Evolutionary conservation across 2,329 filamentous ascomycete species (phyloP).

Genomic region (Fusarium albidum): DNA sequence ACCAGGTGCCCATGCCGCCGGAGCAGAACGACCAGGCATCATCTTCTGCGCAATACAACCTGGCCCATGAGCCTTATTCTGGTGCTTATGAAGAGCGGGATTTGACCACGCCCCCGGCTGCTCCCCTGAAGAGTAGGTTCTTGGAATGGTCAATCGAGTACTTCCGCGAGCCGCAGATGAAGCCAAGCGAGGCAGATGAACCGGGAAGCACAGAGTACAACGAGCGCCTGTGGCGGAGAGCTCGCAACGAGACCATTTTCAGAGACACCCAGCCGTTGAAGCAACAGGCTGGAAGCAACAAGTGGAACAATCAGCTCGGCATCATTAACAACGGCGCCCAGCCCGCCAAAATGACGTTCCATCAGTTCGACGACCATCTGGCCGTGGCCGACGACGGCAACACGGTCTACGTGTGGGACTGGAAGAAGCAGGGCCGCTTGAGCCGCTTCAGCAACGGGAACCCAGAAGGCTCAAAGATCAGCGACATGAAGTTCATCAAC

Average conservation of each 20-base stretch:
- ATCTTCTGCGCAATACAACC: constrained; percentile 75
- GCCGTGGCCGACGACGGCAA: constrained; percentile 94
- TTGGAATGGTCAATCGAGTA: constrained; percentile 97
- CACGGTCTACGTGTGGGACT: constrained; percentile 92
- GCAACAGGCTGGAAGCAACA: constrained; percentile 81
- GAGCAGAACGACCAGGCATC: constrained; percentile 73
- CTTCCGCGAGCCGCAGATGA: constrained; percentile 98
- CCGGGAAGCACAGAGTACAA: constrained; percentile 98
- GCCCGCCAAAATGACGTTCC: constrained; percentile 92
- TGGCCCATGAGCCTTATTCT: constrained; percentile 80
- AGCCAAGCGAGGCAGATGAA: constrained; percentile 92
- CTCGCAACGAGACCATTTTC: constrained; percentile 92
- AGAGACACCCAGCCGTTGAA: constrained; percentile 94
- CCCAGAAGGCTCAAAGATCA: constrained; percentile 88
- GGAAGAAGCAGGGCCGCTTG: constrained; percentile 77
- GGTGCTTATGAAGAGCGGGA: constrained; percentile 74
- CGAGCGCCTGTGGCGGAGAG: constrained; percentile 88
- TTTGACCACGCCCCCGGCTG: constrained; percentile 62
- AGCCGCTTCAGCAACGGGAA: constrained; percentile 95
- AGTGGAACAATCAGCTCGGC: constrained; percentile 84
- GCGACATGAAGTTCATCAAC: constrained; percentile 96
- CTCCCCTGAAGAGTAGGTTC: constrained; percentile 85
- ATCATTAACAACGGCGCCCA: constrained; percentile 91
- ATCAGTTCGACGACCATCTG: constrained; percentile 97
- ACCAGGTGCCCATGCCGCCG: constrained; percentile 63